Percentiles rank a stretch among this genome's conserved stretches.
These are phyloP conservation scores for Vitis amurensis DNA, from an alignment of 164 flowering plant genomes.

Conservation along the genomic window DNA sequence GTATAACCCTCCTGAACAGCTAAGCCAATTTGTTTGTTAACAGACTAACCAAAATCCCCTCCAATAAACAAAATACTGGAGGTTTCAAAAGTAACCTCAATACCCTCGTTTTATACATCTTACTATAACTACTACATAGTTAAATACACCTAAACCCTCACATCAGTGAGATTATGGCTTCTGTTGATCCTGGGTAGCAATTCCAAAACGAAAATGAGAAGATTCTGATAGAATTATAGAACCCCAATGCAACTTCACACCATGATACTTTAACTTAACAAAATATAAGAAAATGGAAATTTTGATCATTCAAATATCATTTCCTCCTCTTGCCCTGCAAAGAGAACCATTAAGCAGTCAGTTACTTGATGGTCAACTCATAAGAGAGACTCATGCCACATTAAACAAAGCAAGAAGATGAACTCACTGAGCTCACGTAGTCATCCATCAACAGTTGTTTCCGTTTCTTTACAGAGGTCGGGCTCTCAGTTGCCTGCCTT, in stretches of 20 bases:
- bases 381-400: not conserved
- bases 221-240: not conserved
- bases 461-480: conserved; percentile 62
- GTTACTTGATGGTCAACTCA: not conserved
- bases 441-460: conserved; percentile 84
- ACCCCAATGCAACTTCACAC: not conserved
- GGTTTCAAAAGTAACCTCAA: not conserved
- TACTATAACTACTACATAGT: not conserved
- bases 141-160: not conserved
- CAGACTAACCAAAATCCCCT: not conserved
- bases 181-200: not conserved
- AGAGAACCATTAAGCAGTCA: not conserved
- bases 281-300: not conserved
- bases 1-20: too few species aligned
- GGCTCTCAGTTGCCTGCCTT: conserved; percentile 59
- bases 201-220: not conserved
- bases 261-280: not conserved
- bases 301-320: conserved; percentile 17
- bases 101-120: not conserved
- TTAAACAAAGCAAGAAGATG: not conserved
- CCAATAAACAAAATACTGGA: not conserved
- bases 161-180: not conserved
- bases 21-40: not conserved
- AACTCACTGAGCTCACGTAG: conserved; percentile 55
- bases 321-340: conserved; percentile 70